Base-by-base conservation (phyloP, 164 flowering plant genomes). In the Magnolia changhungtana region DNA sequence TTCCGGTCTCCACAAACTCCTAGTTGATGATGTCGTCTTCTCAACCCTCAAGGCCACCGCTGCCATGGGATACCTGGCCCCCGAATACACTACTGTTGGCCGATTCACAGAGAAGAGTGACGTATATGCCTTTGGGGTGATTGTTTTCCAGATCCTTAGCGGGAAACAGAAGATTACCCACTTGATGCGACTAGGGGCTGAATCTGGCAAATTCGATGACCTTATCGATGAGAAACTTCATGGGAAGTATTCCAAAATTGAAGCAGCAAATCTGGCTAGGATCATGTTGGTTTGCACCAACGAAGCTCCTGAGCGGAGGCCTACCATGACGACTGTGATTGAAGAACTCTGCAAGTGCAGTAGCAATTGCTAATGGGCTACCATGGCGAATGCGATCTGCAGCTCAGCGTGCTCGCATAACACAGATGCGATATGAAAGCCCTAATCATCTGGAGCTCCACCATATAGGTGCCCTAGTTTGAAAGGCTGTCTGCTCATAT, bases 11-110 rank as follows among this genome's bases (percentile, higher is more conserved):
- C 91, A 94, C 90, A 90, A 88, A 75, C 93, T 96, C 68, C 83
- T 96, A 18, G 92, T 92, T 0, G 91, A 94, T 80, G 99, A 96
- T 58, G 86, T 91, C 29, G 86, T 96, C 74, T 96, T 90, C 90
- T 91, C 97, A 11, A 84, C 82, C 29, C 89, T 96, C 69, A 96
- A 96, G 81, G 88, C 91, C 72, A 89, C 91, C 81, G 99, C 99
- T 76, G 99, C 98, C 51, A 90, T 90, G 94, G 99, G 99, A 31
- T 96, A 96, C 81, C 83, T 96, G 2, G 97, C 99, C 66, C 99
- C 98, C 0, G 99, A 96, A 72, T 96, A 96, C 84, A 86, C 92
- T 7, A 88, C 89, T 49, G 90, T 94, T 0, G 99, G 99, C 63
- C 87, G 91, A 20, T 92, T 94, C 83, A 96, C 98, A 1, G 91